Evolutionary conservation across 306 rosid genomes (phyloP), one percentile per base, ranked within the genome.

Genomic region (Mimosa pudica): DNA sequence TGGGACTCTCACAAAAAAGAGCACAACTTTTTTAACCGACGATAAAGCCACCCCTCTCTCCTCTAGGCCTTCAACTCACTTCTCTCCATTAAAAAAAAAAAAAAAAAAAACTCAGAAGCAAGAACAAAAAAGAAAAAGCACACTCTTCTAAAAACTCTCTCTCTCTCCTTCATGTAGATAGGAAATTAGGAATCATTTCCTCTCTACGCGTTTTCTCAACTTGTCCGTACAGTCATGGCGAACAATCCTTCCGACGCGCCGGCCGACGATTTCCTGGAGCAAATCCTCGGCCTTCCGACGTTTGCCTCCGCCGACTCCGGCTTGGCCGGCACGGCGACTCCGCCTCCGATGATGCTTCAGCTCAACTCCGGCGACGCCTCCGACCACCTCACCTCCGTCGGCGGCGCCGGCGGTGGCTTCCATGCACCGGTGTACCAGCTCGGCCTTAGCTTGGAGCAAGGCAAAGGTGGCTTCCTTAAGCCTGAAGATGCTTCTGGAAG

Each of bases 371-470:
- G 87, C 58, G 98, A 92, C n/a, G 89, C 85, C 36, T 76, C 87
- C 58, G 89, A 86, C 52, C 94, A 91, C 77, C 86, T 89, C 17
- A 48, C 77, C 78, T 60, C 81, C 10, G 89, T 80, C 5, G 88
- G 92, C 5, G 86, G 79, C 7, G 90, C 87, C 12, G 12, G 57
- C 24, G 86, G 85, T 7, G 71, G 60, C 38, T 93, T 84, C 38
- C 98, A 88, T 64, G 86, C 92, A 30, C 86, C 91, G 20, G 92
- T 92, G 45, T 95, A 91, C 13, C 97, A 93, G 77, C 73, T 95
- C 42, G 99, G 98, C 70, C 60, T 95, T 85, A 95, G 99, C 88
- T 77, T 95, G 85, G 97, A 95, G 81, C 99, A 95, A 71, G 96
- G 97, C 7, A 95, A 95, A 77, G 84, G 85, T 66, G 93, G 92